phyloP scores from a whole-genome alignment of 768 basidiomycete species.

The Mycena albidolilacea region DNA sequence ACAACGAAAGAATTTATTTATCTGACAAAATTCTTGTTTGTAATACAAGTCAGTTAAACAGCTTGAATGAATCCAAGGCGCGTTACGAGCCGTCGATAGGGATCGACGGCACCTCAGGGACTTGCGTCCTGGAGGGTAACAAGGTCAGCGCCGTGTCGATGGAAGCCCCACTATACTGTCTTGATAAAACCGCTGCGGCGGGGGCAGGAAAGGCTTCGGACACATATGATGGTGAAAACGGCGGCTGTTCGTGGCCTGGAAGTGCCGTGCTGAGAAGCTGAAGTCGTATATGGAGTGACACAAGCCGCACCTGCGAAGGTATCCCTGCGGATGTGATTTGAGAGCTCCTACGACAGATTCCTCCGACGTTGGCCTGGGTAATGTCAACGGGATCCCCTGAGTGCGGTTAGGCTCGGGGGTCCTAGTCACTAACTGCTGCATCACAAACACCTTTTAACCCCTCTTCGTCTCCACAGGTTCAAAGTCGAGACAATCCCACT shows the following conservation, averaged over 20 bases:
- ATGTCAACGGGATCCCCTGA: neutral
- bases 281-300: conserved; percentile 7
- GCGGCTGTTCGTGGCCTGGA: conserved; percentile 22
- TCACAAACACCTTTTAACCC: neutral
- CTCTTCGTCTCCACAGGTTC: neutral
- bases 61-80: too few species aligned
- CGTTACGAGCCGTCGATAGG: conserved; percentile 4
- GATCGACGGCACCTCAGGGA: conserved; percentile 1
- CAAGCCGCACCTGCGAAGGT: conserved; percentile 8
- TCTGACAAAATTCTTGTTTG: too few species aligned
- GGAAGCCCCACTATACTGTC: conserved; percentile 24
- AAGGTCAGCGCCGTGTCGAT: neutral
- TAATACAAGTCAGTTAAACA: too few species aligned
- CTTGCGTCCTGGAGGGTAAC: neutral
- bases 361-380: conserved; percentile 6
- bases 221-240: neutral
- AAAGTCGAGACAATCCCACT: neutral
- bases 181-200: conserved; percentile 8
- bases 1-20: too few species aligned
- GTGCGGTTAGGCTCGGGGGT: conserved; percentile 16
- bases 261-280: conserved; percentile 32
- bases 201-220: conserved; percentile 19
- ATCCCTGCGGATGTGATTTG: conserved; percentile 14
- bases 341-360: conserved; percentile 11
- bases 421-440: conserved; percentile 4